A percentile compares a stretch with the other conserved stretches of the same genome.
Conservation (phyloP, 2,329 filamentous ascomycete species). For the Fusarium subtropicale region DNA sequence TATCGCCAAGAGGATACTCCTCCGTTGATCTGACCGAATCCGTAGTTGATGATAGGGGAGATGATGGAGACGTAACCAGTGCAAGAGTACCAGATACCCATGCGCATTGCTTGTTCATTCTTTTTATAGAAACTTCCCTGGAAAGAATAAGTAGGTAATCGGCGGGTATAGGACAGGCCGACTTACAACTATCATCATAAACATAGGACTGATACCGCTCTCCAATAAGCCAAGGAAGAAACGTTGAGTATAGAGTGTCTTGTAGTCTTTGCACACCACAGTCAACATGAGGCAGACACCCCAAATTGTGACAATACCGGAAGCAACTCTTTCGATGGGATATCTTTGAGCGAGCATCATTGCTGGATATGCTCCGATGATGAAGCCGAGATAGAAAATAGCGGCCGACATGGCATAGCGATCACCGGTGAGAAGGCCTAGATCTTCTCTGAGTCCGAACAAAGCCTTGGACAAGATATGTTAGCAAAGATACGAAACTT, state of each 20-base stretch:
- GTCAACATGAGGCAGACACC: conserved; percentile 55
- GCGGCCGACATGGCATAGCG: conserved; percentile 58
- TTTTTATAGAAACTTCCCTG: conserved; percentile 56
- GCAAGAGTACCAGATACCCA: conserved; percentile 56
- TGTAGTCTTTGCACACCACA: conserved; percentile 52
- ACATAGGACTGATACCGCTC: conserved; percentile 66
- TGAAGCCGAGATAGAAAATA: conserved; percentile 63
- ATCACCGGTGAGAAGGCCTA: conserved; percentile 53
- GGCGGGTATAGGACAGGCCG: not conserved
- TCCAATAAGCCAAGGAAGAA: conserved; percentile 69
- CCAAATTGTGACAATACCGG: conserved; percentile 50
- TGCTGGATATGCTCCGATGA: conserved; percentile 60
- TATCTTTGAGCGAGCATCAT: conserved; percentile 56
- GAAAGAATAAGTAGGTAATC: not conserved
- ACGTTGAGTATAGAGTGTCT: conserved; percentile 57
- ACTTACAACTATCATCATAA: conserved; percentile 63
- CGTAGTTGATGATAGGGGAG: conserved; percentile 61
- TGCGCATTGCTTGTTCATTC: conserved; percentile 54
- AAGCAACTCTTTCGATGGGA: conserved; percentile 59
- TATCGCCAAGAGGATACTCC: conserved; percentile 49
- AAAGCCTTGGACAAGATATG: conserved; percentile 20
- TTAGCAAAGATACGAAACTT: not conserved
- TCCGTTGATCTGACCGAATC: conserved; percentile 57
- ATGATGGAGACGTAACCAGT: conserved; percentile 59
- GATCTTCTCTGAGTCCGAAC: conserved; percentile 37